Evolutionary conservation across 139 green algal genomes (phyloP).

Genomic region (Auxenochlorella pyrenoidosa): DNA sequence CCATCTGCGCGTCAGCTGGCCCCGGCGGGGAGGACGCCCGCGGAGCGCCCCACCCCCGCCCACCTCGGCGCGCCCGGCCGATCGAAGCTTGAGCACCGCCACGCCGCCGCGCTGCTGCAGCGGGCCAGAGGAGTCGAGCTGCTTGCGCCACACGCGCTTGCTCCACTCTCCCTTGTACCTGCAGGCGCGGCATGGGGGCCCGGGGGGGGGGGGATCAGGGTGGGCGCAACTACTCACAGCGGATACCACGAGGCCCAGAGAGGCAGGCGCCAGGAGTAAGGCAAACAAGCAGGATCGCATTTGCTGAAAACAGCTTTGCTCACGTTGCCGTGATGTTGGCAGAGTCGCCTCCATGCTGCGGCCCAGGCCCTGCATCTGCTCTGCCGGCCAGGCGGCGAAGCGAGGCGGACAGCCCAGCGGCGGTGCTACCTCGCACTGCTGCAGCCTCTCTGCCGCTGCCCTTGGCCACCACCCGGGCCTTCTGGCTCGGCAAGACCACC

Average conservation of each 20-base stretch:
- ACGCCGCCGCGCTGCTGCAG: slow-evolving; percentile 21
- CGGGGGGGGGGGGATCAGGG: background rate
- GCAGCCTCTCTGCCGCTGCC: background rate
- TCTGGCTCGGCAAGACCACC: background rate
- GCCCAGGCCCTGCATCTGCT: background rate
- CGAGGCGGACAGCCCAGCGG: too few species aligned
- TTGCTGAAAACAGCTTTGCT: too few species aligned
- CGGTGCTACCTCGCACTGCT: too few species aligned
- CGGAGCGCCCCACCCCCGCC: too few species aligned
- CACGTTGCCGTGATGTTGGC: slow-evolving; percentile 1
- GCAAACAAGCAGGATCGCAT: too few species aligned
- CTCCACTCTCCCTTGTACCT: slow-evolving; percentile 10
- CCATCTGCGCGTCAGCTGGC: too few species aligned
- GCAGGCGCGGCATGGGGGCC: background rate
- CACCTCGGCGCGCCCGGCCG: background rate
- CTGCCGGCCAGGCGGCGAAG: too few species aligned
- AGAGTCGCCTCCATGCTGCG: background rate
- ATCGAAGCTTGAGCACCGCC: slow-evolving; percentile 13
- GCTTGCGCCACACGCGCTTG: background rate
- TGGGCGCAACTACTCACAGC: background rate
- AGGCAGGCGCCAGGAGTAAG: too few species aligned
- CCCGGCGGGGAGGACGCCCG: too few species aligned
- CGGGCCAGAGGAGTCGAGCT: too few species aligned
- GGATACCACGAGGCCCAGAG: background rate
- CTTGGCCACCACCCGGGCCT: background rate